phyloP scores from a whole-genome alignment of 2,329 filamentous ascomycete species.

The Pseudocercospora ulei region DNA sequence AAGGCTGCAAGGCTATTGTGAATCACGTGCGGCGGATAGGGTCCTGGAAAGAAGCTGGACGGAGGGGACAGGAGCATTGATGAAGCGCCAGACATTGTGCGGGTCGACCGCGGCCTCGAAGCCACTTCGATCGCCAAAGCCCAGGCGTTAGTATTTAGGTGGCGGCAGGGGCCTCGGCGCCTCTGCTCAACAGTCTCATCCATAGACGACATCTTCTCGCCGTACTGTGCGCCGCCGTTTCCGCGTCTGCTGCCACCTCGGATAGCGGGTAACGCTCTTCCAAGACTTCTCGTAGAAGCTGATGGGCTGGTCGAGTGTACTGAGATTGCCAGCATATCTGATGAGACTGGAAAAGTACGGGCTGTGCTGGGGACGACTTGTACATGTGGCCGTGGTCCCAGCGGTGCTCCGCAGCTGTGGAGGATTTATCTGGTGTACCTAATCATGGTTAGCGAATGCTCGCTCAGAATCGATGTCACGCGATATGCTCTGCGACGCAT shows the following conservation, averaged over 20 bases:
- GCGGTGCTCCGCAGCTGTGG: background rate
- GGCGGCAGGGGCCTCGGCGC: too few species aligned
- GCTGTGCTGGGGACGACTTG: conserved; percentile 19
- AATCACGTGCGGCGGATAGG: too few species aligned
- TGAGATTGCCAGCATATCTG: conserved; percentile 20
- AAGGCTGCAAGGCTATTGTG: too few species aligned
- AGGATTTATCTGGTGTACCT: background rate
- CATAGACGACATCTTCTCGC: too few species aligned
- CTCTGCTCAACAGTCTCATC: too few species aligned
- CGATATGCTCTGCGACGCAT: background rate
- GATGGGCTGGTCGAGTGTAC: conserved; percentile 22
- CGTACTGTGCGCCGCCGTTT: too few species aligned
- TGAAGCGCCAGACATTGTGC: too few species aligned
- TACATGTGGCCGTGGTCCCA: conserved; percentile 12
- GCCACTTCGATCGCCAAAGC: too few species aligned
- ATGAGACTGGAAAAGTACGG: conserved; percentile 13
- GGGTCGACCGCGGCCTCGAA: too few species aligned
- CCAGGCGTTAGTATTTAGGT: too few species aligned
- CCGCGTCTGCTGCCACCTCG: background rate
- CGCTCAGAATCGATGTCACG: background rate
- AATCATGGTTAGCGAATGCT: background rate
- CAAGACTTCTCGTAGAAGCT: conserved; percentile 23
- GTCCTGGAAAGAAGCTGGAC: too few species aligned
- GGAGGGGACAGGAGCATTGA: too few species aligned
- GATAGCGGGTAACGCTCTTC: conserved; percentile 20